Evolutionary conservation across 2,329 filamentous ascomycete genomes (phyloP), one percentile per base, ranked within the genome.

Genomic region (Pseudogymnoascus sp.): DNA sequence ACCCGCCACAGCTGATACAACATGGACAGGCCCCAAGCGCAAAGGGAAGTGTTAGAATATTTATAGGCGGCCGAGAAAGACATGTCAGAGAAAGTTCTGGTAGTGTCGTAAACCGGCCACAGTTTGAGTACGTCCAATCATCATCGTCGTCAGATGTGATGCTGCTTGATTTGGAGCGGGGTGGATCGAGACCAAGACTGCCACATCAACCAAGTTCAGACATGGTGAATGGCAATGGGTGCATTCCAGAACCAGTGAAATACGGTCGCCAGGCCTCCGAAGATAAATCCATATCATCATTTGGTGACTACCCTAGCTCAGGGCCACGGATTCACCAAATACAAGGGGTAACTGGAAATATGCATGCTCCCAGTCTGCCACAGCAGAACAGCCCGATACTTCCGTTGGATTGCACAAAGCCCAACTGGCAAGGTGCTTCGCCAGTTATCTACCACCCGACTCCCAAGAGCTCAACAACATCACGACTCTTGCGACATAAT

Each of bases 121-220:
- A 35, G 8, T 37, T 41, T 21, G 54, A 47, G 44, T 62, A 58
- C 21, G 57, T 61, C 7, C 63, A 21, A 11, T 54, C n/a, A 17
- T 61, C 59, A 2, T 21, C 58, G 21, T 67, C 66, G n/a, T 70
- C 69, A 10, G 69, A 71, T 60, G 57, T 70, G 4, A 70, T 71
- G 69, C 62, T 71, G 11, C 62, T 72, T 8, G 70, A 70, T 24
- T 33, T 33, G 35, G 47, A 54, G 47, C 5, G 29, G 1, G 15
- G n/a, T 5, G 29, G 47, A 35, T 54, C 47, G 15, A 54, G 29
- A 54, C 29, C n/a, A 54, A 54, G 47, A 33, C 47, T 8, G 29
- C 47, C 9, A 4, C 15, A 54, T 54, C 47, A 33, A 54, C 29
- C 8, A 33, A 54, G 9, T 21, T 33, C 47, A 54, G 29, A 54